phyloP scores from a whole-genome alignment of 2,329 filamentous ascomycete genomes.

The Pleoardoris graminearum region DNA sequence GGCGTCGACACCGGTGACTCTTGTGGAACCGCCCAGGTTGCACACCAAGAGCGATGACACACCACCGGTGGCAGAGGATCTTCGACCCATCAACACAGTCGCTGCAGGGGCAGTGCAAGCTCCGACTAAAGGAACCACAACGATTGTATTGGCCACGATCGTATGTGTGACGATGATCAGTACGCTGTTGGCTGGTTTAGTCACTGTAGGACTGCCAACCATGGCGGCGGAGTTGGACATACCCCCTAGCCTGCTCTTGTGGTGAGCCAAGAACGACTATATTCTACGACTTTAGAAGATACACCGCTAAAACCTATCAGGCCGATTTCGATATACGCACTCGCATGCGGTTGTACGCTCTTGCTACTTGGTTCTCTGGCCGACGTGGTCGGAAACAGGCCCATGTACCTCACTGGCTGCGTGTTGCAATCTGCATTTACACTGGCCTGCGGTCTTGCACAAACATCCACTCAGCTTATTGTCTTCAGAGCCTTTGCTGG shows the following conservation, averaged over 20 bases:
- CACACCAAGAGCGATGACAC: slow-evolving; percentile 18
- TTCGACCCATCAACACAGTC: slow-evolving; percentile 20
- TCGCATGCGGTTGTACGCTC: slow-evolving; percentile 55
- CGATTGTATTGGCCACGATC: slow-evolving; percentile 31
- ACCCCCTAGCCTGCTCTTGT: slow-evolving; percentile 30
- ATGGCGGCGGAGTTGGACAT: slow-evolving; percentile 44
- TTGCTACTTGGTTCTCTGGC: slow-evolving; percentile 56
- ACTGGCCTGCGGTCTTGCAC: slow-evolving; percentile 49
- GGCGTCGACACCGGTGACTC: slow-evolving; percentile 14
- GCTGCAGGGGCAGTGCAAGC: slow-evolving; percentile 17
- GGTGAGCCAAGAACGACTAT: slow-evolving; percentile 18
- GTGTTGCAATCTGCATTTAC: slow-evolving; percentile 52
- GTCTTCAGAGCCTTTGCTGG: slow-evolving; percentile 53
- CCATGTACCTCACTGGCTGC: slow-evolving; percentile 53
- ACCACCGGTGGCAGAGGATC: slow-evolving; percentile 13
- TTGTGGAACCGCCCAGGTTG: slow-evolving; percentile 14
- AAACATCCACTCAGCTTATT: slow-evolving; percentile 49
- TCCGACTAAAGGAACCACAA: slow-evolving; percentile 30
- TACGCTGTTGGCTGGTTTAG: slow-evolving; percentile 42
- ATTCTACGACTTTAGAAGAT: neutral
- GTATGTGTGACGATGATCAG: slow-evolving; percentile 34
- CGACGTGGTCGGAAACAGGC: slow-evolving; percentile 54
- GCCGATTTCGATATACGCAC: slow-evolving; percentile 43
- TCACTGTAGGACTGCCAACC: slow-evolving; percentile 48
- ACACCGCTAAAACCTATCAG: slow-evolving; percentile 26